Percentiles rank a stretch among this genome's conserved stretches.
Evolutionary conservation across 2,329 filamentous ascomycete genomes (phyloP).

Genomic region (Endocalyx cinctus): DNA sequence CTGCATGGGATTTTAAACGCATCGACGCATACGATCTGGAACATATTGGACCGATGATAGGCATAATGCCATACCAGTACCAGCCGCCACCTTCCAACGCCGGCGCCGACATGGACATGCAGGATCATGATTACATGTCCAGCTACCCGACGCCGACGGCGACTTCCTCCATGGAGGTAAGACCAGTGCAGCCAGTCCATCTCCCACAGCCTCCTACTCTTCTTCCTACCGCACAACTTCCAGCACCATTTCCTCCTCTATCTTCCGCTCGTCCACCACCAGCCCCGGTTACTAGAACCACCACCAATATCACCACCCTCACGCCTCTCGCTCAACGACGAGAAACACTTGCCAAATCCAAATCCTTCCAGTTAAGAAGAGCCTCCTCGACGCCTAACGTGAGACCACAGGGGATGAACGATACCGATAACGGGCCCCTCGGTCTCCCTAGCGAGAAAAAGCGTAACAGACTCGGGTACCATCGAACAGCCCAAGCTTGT

Average conservation of each 20-base stretch:
- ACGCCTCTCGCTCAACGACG: slow-evolving; percentile 31
- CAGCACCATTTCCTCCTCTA: slow-evolving; percentile 22
- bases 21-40: slow-evolving; percentile 22
- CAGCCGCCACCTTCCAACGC: slow-evolving; percentile 37
- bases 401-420: slow-evolving; percentile 35
- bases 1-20: slow-evolving; percentile 26
- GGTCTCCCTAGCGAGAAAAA: slow-evolving; percentile 46
- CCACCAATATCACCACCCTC: too few relatives aligned
- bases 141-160: slow-evolving; percentile 21
- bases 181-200: slow-evolving; percentile 19
- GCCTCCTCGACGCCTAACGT: slow-evolving; percentile 47
- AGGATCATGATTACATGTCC: slow-evolving; percentile 33
- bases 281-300: slow-evolving; percentile 23
- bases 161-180: slow-evolving; percentile 27
- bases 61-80: slow-evolving; percentile 48
- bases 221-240: slow-evolving; percentile 17
- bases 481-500: slow-evolving; percentile 91
- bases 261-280: slow-evolving; percentile 25
- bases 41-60: slow-evolving; percentile 30
- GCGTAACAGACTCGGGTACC: slow-evolving; percentile 91
- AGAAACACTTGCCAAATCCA: slow-evolving; percentile 32
- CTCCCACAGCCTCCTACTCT: slow-evolving; percentile 14
- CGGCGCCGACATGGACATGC: slow-evolving; percentile 37
- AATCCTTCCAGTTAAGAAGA: slow-evolving; percentile 40
- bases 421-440: slow-evolving; percentile 29